Evolutionary conservation across 108 stramenopile species (phyloP), one percentile per base, ranked within the genome.

Genomic region (Poteriospumella lacustris): DNA sequence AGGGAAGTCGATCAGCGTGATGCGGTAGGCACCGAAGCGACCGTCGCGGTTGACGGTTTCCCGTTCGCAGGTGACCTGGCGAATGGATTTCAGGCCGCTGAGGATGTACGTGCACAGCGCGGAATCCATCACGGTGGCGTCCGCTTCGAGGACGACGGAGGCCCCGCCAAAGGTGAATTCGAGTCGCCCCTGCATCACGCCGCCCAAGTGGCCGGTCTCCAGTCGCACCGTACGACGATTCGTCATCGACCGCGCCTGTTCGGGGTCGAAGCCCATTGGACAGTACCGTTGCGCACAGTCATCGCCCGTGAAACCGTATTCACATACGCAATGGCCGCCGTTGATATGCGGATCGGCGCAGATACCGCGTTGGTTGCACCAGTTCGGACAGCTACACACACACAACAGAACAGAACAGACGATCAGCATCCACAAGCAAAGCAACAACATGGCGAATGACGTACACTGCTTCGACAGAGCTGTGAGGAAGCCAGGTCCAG

Each of bases 291-390:
- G 24, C 42, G 33, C 26, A 31, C 70, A 73, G 41, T 73, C 70
- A n/a, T 44, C 70, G 26, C 70, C 70, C 9, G 70, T 42, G 41
- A 12, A 73, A 19, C 70, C 70, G 26, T 42, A 33, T 5, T 73
- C 31, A 73, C 70, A 73, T 9, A 34, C 5, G 36, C 70, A 73
- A 42, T 73, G 9, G 3, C 70, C 70, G 5, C 44, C 70, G 9
- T 5, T 33, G 5, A 3, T 34, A 64, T 19, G 12, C 43, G 70
- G 42, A n/a, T n/a, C n/a, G 9, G 33, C 15, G 24, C 70, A 73
- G 5, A 73, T 5, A 73, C 70, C 70, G 28, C 24, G 3, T 24
- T 73, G 43, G 42, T 56, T 73, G 36, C 70, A 73, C 70, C 70
- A 73, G 36, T 73, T 73, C 5, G 31, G 60, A 64, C 60, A 64